Base-by-base conservation (phyloP, 1,284 basidiomycete genomes). In the Papiliotrema laurentii region DNA sequence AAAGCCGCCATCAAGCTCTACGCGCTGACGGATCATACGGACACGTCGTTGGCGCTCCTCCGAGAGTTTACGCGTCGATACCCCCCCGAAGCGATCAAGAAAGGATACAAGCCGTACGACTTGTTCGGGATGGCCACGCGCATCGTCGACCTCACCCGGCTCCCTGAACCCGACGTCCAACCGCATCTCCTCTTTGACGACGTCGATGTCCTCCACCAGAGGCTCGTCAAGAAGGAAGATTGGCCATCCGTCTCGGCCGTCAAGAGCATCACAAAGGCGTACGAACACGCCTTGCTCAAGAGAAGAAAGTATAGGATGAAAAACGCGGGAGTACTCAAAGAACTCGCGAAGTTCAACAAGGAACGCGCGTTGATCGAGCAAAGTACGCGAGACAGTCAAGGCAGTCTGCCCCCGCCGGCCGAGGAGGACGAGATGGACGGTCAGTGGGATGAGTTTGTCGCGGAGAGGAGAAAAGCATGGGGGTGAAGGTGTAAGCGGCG, bases 151-250 rank as follows among this genome's bases (percentile, higher is more conserved):
- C 50, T 60, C 10, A 44, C 57, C 19, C 39, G 41, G 19, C 54
- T 59, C 1, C 53, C 65, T 5, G 74, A 75, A 55, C 56, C 69
- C 9, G 53, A 69, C 40, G 56, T 74, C 0, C 73, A 73, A 4
- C 74, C 73, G 1, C 66, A 72, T 49, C 34, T 75, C 19, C 47
- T 72, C 2, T 75, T 71, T 42, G 42, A 50, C 14, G 74, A 75
- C 53, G 33, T 75, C 10, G 54, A 58, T 21, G 51, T 67, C 1
- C 58, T 75, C 26, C 72, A 75, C 58, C 55, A 68, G 30, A 48
- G 63, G 22, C 57, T 69, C 14, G 63, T 69, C 13, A 49, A 59
- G 30, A 24, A 69, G 38, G 67, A 67, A 39, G 47, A 64, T 18
- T 28, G 38, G 25, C 50, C 57, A 10, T 61, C 54, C 16, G 40